Conservation (phyloP, 306 rosid species). For the Hylodesmum podocarpum region DNA sequence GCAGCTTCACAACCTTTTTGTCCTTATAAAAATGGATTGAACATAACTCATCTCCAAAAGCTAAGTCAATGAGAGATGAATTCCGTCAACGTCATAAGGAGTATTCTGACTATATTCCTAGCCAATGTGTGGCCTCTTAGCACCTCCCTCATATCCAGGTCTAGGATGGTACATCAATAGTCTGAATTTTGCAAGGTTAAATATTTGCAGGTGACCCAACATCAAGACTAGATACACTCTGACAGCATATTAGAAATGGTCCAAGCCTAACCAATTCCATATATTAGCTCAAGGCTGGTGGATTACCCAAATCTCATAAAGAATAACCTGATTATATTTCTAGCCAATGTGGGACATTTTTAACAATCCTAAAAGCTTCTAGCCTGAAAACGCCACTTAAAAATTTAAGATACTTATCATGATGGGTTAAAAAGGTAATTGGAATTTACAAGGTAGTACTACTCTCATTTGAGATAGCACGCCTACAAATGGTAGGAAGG, state of each 20-base stretch:
- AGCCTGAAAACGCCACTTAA: neutral
- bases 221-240: neutral
- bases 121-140: neutral
- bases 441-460: neutral
- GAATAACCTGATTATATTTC: neutral
- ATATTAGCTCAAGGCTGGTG: neutral
- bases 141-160: neutral
- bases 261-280: neutral
- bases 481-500: neutral
- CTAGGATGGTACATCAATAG: neutral
- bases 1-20: neutral
- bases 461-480: neutral
- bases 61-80: neutral
- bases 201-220: neutral
- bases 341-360: neutral
- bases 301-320: neutral
- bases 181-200: neutral
- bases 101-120: neutral
- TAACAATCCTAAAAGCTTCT: slow-evolving; percentile 6
- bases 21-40: neutral
- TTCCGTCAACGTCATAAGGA: neutral
- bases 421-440: neutral
- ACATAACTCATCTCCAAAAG: neutral
- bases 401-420: slow-evolving; percentile 10
- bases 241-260: neutral